phyloP scores from a whole-genome alignment of 495 filamentous ascomycete genomes.

The Parmelia sp. region DNA sequence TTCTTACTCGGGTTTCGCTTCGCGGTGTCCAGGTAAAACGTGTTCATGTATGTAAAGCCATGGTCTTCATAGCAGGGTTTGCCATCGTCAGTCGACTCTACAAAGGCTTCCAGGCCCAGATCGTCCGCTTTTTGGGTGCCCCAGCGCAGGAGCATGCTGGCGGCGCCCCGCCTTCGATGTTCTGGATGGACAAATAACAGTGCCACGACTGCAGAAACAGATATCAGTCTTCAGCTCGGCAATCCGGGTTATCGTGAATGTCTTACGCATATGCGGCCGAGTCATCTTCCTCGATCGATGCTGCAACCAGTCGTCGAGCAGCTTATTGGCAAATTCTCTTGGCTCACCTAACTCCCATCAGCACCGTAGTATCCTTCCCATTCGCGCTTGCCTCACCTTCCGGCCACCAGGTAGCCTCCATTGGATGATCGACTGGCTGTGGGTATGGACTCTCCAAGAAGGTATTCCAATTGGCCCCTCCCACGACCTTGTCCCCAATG shows the following conservation, averaged over 20 bases:
- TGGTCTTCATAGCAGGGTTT: conserved; percentile 36
- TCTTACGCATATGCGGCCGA: conserved; percentile 31
- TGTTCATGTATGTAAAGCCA: conserved; percentile 30
- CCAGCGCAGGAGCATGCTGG: conserved; percentile 38
- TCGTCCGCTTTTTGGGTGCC: conserved; percentile 34
- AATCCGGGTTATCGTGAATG: neutral
- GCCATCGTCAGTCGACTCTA: conserved; percentile 39
- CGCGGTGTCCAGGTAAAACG: conserved; percentile 21
- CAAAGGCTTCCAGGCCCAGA: conserved; percentile 35
- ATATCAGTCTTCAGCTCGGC: neutral
- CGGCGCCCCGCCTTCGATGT: conserved; percentile 35
- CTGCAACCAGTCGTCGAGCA: conserved; percentile 24
- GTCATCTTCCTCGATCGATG: conserved; percentile 26
- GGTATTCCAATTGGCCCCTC: conserved; percentile 33
- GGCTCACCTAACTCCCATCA: conserved; percentile 21
- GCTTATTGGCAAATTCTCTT: conserved; percentile 27
- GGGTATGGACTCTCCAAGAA: conserved; percentile 32
- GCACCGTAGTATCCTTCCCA: neutral
- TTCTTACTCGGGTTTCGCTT: conserved; percentile 24
- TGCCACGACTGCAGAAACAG: conserved; percentile 25
- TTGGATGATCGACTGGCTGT: conserved; percentile 17
- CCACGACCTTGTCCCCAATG: conserved; percentile 29
- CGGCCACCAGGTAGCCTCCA: conserved; percentile 33
- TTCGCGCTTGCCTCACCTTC: conserved; percentile 23
- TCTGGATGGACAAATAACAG: conserved; percentile 33